Evolutionary conservation across 441 rosid genomes (phyloP), one percentile per base, ranked within the genome.

Genomic region (Brassica balearica): DNA sequence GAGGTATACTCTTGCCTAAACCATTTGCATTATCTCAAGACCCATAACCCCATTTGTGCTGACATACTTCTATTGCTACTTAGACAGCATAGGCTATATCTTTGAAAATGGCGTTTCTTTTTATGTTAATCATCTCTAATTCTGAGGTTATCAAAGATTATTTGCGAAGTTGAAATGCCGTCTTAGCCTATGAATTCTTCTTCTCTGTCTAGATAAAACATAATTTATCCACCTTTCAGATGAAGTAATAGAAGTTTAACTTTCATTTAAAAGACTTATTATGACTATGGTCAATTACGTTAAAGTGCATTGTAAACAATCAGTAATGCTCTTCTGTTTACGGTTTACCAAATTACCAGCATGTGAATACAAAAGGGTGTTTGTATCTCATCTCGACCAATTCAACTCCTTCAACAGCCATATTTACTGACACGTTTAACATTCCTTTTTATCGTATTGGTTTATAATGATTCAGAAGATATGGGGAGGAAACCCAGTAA

Each of bases 1-100:
- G 97, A 94, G 97, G 98, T 92, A 88, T 72, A 64, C 3, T 12
- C 17, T 32, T 80, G 10, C 23, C 1, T 67, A 7, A 3, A 56
- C 12, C 34, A 17, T 9, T 60, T 62, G n/a, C 19, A 64, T 25
- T 11, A 61, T 58, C 73, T 12, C 14, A 66, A 59, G 11, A 11
- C 59, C 29, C 56, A 29, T 55, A 46, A 29, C 41, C 58, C 58
- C 69, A 48, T 32, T 48, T 4, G 48, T 11, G 23, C 46, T 48
- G 25, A 23, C 32, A 71, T 36, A 55, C 53, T 14, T 61, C 22
- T 59, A 48, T 20, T 59, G 73, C 77, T 78, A 66, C 68, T 20
- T 29, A 46, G 27, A 72, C 64, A 65, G n/a, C 68, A 72, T 43
- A 65, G 73, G 22, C 29, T 65, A 36, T 65, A 41, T 56, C n/a